Evolutionary conservation across 1,284 basidiomycete genomes (phyloP).

Genomic region (Leccinum cinnamomeum): DNA sequence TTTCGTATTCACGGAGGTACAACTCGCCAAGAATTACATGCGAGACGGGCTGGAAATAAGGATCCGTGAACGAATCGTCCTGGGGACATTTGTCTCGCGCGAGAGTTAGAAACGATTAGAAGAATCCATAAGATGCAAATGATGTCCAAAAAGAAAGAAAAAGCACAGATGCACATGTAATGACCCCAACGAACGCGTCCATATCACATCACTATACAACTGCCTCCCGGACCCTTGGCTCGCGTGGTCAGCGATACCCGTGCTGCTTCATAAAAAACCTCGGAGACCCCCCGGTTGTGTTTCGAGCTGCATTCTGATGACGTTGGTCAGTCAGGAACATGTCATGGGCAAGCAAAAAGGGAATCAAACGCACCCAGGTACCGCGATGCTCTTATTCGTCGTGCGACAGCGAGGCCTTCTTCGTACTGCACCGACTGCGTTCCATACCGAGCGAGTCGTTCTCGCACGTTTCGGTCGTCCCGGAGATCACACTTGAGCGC

Average conservation of each 20-base stretch:
- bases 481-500: conserved; percentile 95
- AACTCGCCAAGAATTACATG: conserved; percentile 21
- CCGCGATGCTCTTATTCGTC: conserved; percentile 87
- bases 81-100: background rate
- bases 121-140: conserved; percentile 21
- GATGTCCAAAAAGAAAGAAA: conserved; percentile 5
- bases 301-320: conserved; percentile 90
- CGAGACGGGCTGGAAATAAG: conserved; percentile 1
- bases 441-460: conserved; percentile 67
- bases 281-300: conserved; percentile 89
- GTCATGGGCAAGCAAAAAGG: background rate
- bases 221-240: conserved; percentile 60
- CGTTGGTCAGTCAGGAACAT: conserved; percentile 1
- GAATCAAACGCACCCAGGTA: conserved; percentile 71
- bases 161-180: background rate
- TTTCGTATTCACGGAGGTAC: conserved; percentile 1
- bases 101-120: conserved; percentile 24
- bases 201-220: conserved; percentile 57
- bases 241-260: conserved; percentile 77
- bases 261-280: conserved; percentile 90
- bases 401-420: conserved; percentile 83
- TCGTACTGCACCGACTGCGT: conserved; percentile 83
- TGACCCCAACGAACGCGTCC: background rate
- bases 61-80: background rate
- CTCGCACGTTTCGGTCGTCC: conserved; percentile 68